Base-by-base conservation (phyloP, 352 stramenopile species). In the Phytophthora boehmeriae region DNA sequence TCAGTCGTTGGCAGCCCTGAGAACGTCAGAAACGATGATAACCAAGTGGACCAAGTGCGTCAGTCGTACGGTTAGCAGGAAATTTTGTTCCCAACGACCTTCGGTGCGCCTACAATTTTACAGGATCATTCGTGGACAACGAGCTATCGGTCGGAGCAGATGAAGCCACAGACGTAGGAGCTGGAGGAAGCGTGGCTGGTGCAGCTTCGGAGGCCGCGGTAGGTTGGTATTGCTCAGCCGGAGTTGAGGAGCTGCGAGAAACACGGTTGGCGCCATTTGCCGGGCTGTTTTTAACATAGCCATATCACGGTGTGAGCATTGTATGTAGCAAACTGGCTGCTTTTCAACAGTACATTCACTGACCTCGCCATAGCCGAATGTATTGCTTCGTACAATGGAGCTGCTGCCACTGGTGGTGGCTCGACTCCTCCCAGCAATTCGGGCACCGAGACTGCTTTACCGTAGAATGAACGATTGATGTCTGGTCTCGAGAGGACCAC, bases 381-480 rank as follows among this genome's bases (percentile, higher is more conserved):
- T 20, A 98, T 81, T 16, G 89, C 84, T 46, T 95, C 84, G 66
- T 98, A 98, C 8, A 98, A 68, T 4, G 90, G 89, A 8, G 75
- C 49, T 4, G 90, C 92, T 8, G 86, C 90, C 8, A 93, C 71
- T 32, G 92, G 92, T n/a, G 86, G 82, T 11, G 78, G 72, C 46
- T 97, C 81, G 34, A 83, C 73, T 9, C 89, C 89, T 19, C 76
- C 73, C 11, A 98, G 71, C 23, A 98, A 73, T 49, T 96, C 72
- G 9, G 78, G 54, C 8, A 86, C 76, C 28, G 75, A 57, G 16
- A 97, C 66, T 14, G 81, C 69, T 25, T 81, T 80, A 28, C 91
- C 90, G 69, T 98, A 98, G 69, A 98, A 98, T 25, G 80, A 82
- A 20, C 82, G 75, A 68, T 98, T 98, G 44, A 98, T 87, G 45